Evolutionary conservation across 257 asterid species (phyloP).

Genomic region (Parsonsia alboflavescens): DNA sequence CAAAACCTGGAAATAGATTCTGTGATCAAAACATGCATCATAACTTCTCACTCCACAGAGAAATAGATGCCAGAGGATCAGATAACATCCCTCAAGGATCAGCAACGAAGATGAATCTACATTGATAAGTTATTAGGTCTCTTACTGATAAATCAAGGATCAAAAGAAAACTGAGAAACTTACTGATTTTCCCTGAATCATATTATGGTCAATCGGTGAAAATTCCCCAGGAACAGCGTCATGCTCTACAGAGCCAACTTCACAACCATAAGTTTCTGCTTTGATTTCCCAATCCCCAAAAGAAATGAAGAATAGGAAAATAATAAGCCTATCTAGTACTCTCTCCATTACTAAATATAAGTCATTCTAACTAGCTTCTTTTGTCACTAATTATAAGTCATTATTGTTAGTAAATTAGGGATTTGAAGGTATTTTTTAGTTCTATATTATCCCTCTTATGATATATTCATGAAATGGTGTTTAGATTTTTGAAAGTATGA

Average conservation of each 20-base stretch:
- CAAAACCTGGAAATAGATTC: conserved; percentile 76
- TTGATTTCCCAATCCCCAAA: neutral
- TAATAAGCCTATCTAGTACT: neutral
- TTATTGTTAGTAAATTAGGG: too few relatives aligned
- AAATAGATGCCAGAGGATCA: conserved; percentile 35
- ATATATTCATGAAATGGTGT: too few relatives aligned
- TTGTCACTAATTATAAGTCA: too few relatives aligned
- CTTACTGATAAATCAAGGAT: neutral
- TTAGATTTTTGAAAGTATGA: too few relatives aligned
- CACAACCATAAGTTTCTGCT: neutral
- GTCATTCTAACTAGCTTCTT: too few relatives aligned
- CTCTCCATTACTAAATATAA: too few relatives aligned
- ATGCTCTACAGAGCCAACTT: neutral
- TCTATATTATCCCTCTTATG: too few relatives aligned
- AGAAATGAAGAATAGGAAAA: neutral
- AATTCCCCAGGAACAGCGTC: neutral
- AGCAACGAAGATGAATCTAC: conserved; percentile 79
- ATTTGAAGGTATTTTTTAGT: too few relatives aligned
- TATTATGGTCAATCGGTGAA: neutral
- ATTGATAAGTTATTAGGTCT: neutral
- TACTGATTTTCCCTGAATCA: neutral
- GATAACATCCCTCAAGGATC: conserved; percentile 66
- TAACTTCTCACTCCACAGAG: conserved; percentile 29
- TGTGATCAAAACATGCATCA: conserved; percentile 41
- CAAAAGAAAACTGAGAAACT: neutral